phyloP scores from a whole-genome alignment of 2,329 filamentous ascomycete genomes.

The Stachybotrys chartarum region DNA sequence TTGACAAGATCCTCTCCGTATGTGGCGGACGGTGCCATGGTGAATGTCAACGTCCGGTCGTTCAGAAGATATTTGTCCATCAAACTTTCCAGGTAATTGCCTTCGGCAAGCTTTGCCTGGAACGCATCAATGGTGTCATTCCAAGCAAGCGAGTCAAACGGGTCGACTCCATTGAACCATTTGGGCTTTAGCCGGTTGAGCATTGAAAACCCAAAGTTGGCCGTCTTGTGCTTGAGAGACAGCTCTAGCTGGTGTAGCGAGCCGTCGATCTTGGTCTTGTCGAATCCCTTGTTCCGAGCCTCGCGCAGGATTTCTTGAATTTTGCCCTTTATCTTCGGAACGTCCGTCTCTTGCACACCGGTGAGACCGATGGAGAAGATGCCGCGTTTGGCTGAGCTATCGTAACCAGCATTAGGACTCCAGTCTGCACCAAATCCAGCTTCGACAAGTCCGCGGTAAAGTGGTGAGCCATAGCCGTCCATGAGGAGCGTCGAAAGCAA shows the following conservation, averaged over 20 bases:
- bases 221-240: slow-evolving; percentile 91
- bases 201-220: slow-evolving; percentile 86
- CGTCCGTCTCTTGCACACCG: slow-evolving; percentile 76
- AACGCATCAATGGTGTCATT: slow-evolving; percentile 82
- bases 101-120: slow-evolving; percentile 66
- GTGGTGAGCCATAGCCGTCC: slow-evolving; percentile 90
- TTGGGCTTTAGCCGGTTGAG: slow-evolving; percentile 82
- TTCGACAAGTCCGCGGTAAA: slow-evolving; percentile 86
- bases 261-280: slow-evolving; percentile 83
- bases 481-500: slow-evolving; percentile 78
- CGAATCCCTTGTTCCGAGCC: slow-evolving; percentile 70
- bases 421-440: slow-evolving; percentile 86
- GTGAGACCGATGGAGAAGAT: slow-evolving; percentile 89
- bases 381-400: slow-evolving; percentile 66
- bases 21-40: slow-evolving; percentile 77
- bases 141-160: slow-evolving; percentile 86
- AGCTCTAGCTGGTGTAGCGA: slow-evolving; percentile 91
- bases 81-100: slow-evolving; percentile 74
- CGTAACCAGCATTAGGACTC: slow-evolving; percentile 90
- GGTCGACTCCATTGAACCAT: slow-evolving; percentile 94
- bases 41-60: slow-evolving; percentile 82
- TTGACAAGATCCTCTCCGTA: slow-evolving; percentile 67
- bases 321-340: slow-evolving; percentile 66
- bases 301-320: slow-evolving; percentile 67
- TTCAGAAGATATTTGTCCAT: slow-evolving; percentile 87